Base-by-base conservation (phyloP, 164 flowering plant species). In the Protea cynaroides region DNA sequence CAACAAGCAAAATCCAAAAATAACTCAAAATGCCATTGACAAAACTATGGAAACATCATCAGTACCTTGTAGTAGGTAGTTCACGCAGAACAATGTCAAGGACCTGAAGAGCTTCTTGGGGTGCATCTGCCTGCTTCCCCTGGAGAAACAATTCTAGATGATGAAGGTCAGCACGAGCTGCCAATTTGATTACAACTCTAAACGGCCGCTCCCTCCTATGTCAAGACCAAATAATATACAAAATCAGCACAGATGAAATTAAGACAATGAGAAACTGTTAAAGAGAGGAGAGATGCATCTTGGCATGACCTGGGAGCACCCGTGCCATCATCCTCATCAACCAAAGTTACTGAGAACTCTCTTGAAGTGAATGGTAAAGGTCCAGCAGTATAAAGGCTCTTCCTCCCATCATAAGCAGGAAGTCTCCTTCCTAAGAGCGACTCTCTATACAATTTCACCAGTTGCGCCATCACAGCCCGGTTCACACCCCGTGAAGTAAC, bases 21-120 rank as follows among this genome's bases (percentile, higher is more conserved):
- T 29, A 29, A 29, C 5, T 29, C 34, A 29, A 29, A 11, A 23
- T 21, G 10, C 47, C 47, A 66, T 25, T 25, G n/a, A 59, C 55
- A 58, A 58, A 17, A 22, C 47, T 24, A 19, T 3, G 19, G 22
- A 36, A 40, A 18, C 46, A 40, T 58, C 2, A 57, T 58, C 29
- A 12, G 54, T 77, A 89, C 97, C 96, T 65, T 23, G 79, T 25
- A 1, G 96, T 89, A 18, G 97, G 96, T 64, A 88, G 70, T 70
- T 95, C 99, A 22, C 99, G 92, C 54, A 95, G 71, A 49, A 95
- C 97, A 69, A 95, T 90, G 73, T 95, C 99, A 50, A 95, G 90
- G 68, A 92, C 97, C 69, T 95, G 97, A 22, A 95, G 88, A n/a
- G 97, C 97, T 78, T 95, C 97, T 69, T 95, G 97, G 1, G 99